phyloP scores from a whole-genome alignment of 345 rosid species.

The Cardamine occulta region DNA sequence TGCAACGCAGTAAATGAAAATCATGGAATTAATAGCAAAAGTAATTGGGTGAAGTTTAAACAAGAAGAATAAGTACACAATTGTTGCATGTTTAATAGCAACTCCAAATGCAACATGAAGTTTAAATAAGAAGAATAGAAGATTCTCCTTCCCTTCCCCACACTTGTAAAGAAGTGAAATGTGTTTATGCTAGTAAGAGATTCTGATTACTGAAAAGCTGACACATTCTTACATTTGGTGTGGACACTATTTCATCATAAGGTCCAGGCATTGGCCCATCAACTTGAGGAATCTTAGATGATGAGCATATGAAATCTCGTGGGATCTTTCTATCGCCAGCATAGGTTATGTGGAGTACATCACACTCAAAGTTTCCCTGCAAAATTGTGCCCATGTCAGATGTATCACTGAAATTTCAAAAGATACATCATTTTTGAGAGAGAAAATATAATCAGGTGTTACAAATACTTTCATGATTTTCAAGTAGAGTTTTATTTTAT shows the following conservation, averaged over 20 bases:
- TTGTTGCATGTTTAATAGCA: neutral
- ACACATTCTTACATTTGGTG: conserved; percentile 81
- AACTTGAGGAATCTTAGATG: conserved; percentile 72
- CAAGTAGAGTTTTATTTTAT: neutral
- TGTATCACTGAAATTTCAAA: neutral
- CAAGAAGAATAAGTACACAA: neutral
- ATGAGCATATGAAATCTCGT: conserved; percentile 35
- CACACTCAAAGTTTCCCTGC: conserved; percentile 31
- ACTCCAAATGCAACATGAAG: conserved; percentile 9
- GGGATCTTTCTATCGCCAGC: conserved; percentile 16
- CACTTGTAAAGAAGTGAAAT: neutral
- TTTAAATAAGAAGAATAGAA: neutral
- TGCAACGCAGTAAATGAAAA: conserved; percentile 34
- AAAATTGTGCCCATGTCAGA: neutral
- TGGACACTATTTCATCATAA: conserved; percentile 84
- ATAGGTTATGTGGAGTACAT: conserved; percentile 10
- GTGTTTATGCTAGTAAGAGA: neutral
- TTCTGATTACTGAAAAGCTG: conserved; percentile 23
- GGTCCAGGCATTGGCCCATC: conserved; percentile 98
- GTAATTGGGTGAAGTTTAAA: neutral
- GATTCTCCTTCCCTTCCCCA: neutral
- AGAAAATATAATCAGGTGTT: neutral
- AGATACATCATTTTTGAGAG: neutral
- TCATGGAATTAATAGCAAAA: neutral
- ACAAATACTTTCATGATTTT: neutral